phyloP scores from a whole-genome alignment of 2,329 filamentous ascomycete species.

The Chrysoporthe puriensis region DNA sequence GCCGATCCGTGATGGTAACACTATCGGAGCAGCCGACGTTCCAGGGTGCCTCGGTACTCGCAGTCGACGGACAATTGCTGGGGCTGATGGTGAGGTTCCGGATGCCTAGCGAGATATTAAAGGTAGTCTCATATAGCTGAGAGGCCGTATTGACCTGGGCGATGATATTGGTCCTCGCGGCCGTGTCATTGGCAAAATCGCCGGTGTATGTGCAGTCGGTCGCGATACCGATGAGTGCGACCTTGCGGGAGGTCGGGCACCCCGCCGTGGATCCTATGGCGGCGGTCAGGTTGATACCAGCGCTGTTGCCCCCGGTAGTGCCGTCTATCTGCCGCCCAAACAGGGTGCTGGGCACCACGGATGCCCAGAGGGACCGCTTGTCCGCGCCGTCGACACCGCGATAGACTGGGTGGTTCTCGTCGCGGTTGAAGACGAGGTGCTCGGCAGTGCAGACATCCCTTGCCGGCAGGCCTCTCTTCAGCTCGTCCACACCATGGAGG shows the following conservation, averaged over 20 bases:
- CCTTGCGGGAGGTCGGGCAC: constrained; percentile 86
- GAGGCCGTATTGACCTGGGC: constrained; percentile 84
- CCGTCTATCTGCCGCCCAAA: constrained; percentile 77
- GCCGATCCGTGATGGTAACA: constrained; percentile 71
- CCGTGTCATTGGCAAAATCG: constrained; percentile 64
- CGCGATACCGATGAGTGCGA: constrained; percentile 88
- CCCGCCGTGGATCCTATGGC: constrained; percentile 83
- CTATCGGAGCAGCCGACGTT: constrained; percentile 73
- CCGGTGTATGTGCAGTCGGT: constrained; percentile 89
- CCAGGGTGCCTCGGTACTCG: constrained; percentile 74
- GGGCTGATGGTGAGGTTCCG: constrained; percentile 82
- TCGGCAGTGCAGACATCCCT: constrained; percentile 71
- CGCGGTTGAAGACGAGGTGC: constrained; percentile 76
- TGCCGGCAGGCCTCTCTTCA: constrained; percentile 61
- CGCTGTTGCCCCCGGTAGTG: constrained; percentile 72
- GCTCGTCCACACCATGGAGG: constrained; percentile 56
- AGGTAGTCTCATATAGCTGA: constrained; percentile 82
- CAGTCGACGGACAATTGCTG: constrained; percentile 70
- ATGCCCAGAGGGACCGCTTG: constrained; percentile 44
- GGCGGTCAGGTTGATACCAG: constrained; percentile 74
- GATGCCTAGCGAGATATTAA: constrained; percentile 93
- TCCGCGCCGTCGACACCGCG: constrained; percentile 48
- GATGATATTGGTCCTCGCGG: constrained; percentile 77
- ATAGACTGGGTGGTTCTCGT: constrained; percentile 71
- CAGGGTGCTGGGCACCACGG: constrained; percentile 65